phyloP scores from a whole-genome alignment of 345 rosid species.

The Rhizophora mangle region DNA sequence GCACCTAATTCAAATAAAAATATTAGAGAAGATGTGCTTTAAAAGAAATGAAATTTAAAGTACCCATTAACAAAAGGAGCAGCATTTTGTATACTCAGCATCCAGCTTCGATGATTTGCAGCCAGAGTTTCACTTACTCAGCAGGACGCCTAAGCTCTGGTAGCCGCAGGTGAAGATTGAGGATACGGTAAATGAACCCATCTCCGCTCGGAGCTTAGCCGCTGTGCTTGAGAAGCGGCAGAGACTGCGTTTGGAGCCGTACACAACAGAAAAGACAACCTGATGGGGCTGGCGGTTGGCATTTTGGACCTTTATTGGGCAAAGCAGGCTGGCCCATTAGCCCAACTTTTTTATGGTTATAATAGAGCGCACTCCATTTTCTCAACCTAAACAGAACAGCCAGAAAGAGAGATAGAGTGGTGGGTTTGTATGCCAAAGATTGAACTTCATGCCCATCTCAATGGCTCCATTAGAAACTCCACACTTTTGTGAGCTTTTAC shows the following conservation, averaged over 20 bases:
- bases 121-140: constrained; percentile 29
- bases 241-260: too few relatives aligned
- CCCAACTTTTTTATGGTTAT: too few relatives aligned
- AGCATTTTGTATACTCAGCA: constrained; percentile 22
- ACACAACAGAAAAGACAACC: too few relatives aligned
- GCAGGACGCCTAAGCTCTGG: constrained; percentile 41
- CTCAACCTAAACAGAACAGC: background rate
- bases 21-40: background rate
- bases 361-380: background rate
- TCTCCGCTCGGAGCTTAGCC: background rate
- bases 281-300: too few relatives aligned
- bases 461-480: constrained; percentile 84
- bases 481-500: constrained; percentile 60
- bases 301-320: too few relatives aligned
- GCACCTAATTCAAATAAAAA: background rate
- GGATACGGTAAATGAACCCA: constrained; percentile 37
- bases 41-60: constrained; percentile 9
- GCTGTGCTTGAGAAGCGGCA: background rate
- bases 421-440: constrained; percentile 68
- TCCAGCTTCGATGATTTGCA: constrained; percentile 37
- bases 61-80: constrained; percentile 49
- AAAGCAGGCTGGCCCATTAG: too few relatives aligned
- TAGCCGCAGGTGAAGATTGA: constrained; percentile 39
- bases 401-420: constrained; percentile 39
- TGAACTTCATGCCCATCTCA: constrained; percentile 98